These are phyloP conservation scores for Pseudozyma thailandica DNA, from an alignment of 1,284 basidiomycete species.

Conservation along the genomic window DNA sequence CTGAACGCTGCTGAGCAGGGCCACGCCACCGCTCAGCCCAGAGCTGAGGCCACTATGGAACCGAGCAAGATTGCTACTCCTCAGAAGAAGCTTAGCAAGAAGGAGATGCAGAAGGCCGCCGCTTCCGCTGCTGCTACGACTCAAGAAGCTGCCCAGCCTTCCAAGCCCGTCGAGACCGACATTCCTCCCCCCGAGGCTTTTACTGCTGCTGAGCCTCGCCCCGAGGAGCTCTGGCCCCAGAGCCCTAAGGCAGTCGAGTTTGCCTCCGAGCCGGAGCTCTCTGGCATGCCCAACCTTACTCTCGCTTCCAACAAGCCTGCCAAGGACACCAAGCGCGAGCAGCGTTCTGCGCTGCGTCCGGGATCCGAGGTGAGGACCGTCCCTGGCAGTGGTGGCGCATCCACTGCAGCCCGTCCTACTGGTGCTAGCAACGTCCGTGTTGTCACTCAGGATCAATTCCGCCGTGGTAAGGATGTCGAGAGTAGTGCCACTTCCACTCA, in stretches of 20 bases:
- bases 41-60: conserved; percentile 5
- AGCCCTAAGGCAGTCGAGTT: conserved; percentile 61
- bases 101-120: conserved; percentile 31
- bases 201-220: conserved; percentile 37
- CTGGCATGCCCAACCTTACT: conserved; percentile 29
- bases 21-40: neutral
- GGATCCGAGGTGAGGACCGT: conserved; percentile 14
- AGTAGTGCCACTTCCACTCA: conserved; percentile 13
- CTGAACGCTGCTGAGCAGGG: conserved; percentile 8
- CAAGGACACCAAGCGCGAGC: conserved; percentile 40
- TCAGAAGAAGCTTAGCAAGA: conserved; percentile 31
- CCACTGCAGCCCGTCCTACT: conserved; percentile 28
- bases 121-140: conserved; percentile 16
- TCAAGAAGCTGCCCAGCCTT: conserved; percentile 7
- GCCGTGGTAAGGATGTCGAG: conserved; percentile 26
- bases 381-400: conserved; percentile 24
- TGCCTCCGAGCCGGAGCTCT: conserved; percentile 53
- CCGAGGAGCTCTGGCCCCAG: conserved; percentile 61
- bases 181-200: conserved; percentile 33
- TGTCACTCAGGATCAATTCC: conserved; percentile 57
- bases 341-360: conserved; percentile 29
- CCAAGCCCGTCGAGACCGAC: conserved; percentile 15
- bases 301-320: conserved; percentile 21
- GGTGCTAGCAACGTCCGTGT: conserved; percentile 53
- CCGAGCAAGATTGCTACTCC: conserved; percentile 10